Base-by-base conservation (phyloP, 2,329 filamentous ascomycete genomes). In the Claviceps sp. region DNA sequence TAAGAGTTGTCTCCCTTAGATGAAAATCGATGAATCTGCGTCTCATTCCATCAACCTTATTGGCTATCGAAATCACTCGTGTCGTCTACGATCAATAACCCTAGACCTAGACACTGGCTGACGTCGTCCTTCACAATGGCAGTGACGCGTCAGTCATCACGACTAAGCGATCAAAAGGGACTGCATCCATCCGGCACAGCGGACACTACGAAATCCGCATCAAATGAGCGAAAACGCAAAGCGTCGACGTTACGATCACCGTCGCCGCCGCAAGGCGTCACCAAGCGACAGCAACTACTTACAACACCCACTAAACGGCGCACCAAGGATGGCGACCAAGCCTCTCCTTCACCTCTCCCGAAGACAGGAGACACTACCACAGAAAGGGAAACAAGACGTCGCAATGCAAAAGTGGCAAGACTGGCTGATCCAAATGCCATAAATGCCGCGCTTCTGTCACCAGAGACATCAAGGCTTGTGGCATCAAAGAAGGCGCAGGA, bases 381-480 rank as follows among this genome's bases (percentile, higher is more conserved):
- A 16, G 11, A 68, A 65, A 54, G 59, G 19, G 63, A 59, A 34
- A 64, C 62, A 44, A 74, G 70, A 52, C 69, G 71, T 45, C 69
- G 62, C 37, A 65, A 70, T 22, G 64, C 65, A 14, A 67, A 67
- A 1, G 67, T 76, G 39, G 66, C 72, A 50, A 76, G 83, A 24
- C 75, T 84, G 2, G 83, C 81, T 14, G 73, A 82, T 56, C 80
- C 84, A 0, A 76, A 77, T 57, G 68, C 71, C 14, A 85, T 84
- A 44, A 88, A 89, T 63, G 85, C 84, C 1, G 75, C 80, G 1
- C 72, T 90, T 10, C 67, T 87, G n/a, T 87, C 85, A 0, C 84
- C 85, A 2, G 77, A 82, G 61, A 82, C 84, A 3, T 85, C 81
- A 2, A 75, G 80, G 45, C 62, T 87, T 7, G 69, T 85, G 24